Percentiles rank a stretch among this genome's conserved stretches.
Conservation (phyloP, 257 asterid species). For the Solanum infundibuliforme region DNA sequence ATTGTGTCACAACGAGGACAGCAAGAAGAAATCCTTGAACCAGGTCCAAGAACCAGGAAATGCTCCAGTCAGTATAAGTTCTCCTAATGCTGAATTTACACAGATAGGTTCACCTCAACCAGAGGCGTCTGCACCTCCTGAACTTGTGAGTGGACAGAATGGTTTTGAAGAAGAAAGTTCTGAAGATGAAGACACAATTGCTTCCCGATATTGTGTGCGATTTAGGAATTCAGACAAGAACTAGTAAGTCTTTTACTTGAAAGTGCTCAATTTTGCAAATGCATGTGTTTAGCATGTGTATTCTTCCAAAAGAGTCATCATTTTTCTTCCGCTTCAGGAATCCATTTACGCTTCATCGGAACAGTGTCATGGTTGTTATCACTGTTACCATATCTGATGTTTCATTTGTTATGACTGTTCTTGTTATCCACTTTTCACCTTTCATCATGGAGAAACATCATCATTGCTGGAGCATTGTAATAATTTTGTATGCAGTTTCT, state of each 20-base stretch:
- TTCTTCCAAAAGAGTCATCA: neutral
- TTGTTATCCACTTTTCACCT: neutral
- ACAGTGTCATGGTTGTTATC: neutral
- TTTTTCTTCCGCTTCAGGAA: neutral
- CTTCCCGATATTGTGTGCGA: constrained; percentile 23
- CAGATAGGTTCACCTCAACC: constrained; percentile 11
- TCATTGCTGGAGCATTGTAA: neutral
- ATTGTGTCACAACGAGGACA: constrained; percentile 7
- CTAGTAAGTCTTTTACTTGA: constrained; percentile 25
- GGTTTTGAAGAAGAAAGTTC: constrained; percentile 30
- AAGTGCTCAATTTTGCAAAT: neutral
- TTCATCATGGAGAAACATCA: neutral
- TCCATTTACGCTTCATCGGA: neutral
- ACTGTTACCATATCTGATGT: neutral
- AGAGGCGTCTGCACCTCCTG: constrained; percentile 9
- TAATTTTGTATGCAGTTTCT: neutral
- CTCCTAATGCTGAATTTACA: constrained; percentile 4
- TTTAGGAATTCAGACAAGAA: constrained; percentile 19
- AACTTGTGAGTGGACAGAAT: constrained; percentile 1
- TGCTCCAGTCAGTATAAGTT: neutral
- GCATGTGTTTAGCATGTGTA: neutral
- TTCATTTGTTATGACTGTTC: neutral
- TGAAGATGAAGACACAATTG: constrained; percentile 32
- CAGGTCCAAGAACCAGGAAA: constrained; percentile 3
- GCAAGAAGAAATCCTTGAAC: constrained; percentile 7